Evolutionary conservation across 352 stramenopile species (phyloP), one percentile per base, ranked within the genome.

Genomic region (Globisporangium camurandrum): DNA sequence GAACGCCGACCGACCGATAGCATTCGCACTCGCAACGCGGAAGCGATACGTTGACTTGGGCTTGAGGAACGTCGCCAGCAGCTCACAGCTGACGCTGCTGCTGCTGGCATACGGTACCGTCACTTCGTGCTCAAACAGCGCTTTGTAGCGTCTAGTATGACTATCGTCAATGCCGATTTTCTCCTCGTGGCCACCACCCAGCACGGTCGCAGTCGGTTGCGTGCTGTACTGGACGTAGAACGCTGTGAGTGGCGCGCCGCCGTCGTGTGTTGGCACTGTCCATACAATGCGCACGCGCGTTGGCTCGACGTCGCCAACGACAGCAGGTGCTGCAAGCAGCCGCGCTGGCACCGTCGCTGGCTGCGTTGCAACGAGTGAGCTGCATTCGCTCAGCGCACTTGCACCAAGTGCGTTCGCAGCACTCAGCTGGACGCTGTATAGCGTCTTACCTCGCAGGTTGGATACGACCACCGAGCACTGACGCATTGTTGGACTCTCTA

Each of bases 161-260:
- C n/a, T 26, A 17, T 40, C 12, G 5, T 27, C 27, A 12, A 34
- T 33, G n/a, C 30, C 33, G 28, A 45, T 11, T 27, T 27, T 33
- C 4, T 23, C 14, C 40, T 66, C 59, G 24, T 66, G 70, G 0
- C 61, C 33, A 19, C 60, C 56, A 11, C n/a, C 14, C 3, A 31
- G 16, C 26, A 47, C 45, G 4, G 46, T 56, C 16, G n/a, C 30
- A 2, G 22, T 49, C 12, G 51, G 50, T 14, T 59, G 44, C 1
- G 36, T 64, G 10, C 51, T 74, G 55, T 86, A 88, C 49, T 88
- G 63, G 10, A 90, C 40, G 14, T 75, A 52, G 44, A 84, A 76
- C 1, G 62, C 59, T 30, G 53, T 45, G 11, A 90, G n/a, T 7
- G 61, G 33, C 2, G 62, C 54, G 20, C 79, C 79, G 3, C 79